A percentile compares a stretch with the other conserved stretches of the same genome.
These are phyloP conservation scores for Eragrostis nindensis DNA, from an alignment of 176 grass and related monocot genomes.

Conservation along the genomic window DNA sequence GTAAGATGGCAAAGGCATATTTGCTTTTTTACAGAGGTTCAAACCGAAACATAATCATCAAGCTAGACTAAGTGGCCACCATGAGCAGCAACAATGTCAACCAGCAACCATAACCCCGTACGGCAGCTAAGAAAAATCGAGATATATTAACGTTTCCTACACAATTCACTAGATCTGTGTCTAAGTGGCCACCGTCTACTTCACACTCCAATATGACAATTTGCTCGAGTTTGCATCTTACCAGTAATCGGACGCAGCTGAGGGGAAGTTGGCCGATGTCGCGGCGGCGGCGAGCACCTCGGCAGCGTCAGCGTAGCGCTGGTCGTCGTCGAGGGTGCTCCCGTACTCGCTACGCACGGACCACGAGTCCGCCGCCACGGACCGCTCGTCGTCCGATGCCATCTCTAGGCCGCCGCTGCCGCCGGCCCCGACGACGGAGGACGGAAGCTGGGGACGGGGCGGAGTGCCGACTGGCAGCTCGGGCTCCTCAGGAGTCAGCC, in stretches of 20 bases:
- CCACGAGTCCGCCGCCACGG: slow-evolving; percentile 97
- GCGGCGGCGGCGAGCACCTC: slow-evolving; percentile 58
- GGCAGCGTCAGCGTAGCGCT: slow-evolving; percentile 86
- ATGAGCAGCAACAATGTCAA: not conserved
- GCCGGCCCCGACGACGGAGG: slow-evolving; percentile 16
- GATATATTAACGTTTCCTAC: not conserved
- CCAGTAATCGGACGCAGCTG: slow-evolving; percentile 87
- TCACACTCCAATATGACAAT: not conserved
- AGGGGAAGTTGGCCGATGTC: slow-evolving; percentile 70
- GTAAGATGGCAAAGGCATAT: not conserved
- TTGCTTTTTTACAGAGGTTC: not conserved
- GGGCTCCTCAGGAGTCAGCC: slow-evolving; percentile 57
- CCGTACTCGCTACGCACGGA: slow-evolving; percentile 97
- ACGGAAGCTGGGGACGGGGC: slow-evolving; percentile 47
- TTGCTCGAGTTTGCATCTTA: slow-evolving; percentile 20
- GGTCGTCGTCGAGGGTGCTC: slow-evolving; percentile 96
- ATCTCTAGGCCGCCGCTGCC: slow-evolving; percentile 59
- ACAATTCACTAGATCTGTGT: slow-evolving; percentile 34
- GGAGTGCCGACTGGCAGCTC: slow-evolving; percentile 52
- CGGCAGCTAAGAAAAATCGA: not conserved
- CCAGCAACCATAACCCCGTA: not conserved
- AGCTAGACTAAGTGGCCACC: not conserved
- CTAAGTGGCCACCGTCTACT: not conserved
- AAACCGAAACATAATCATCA: not conserved
- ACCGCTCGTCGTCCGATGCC: slow-evolving; percentile 89